Percentiles rank a stretch among this genome's conserved stretches.
These are phyloP conservation scores for Pyrus communis DNA, from an alignment of 306 rosid genomes.

Conservation along the genomic window DNA sequence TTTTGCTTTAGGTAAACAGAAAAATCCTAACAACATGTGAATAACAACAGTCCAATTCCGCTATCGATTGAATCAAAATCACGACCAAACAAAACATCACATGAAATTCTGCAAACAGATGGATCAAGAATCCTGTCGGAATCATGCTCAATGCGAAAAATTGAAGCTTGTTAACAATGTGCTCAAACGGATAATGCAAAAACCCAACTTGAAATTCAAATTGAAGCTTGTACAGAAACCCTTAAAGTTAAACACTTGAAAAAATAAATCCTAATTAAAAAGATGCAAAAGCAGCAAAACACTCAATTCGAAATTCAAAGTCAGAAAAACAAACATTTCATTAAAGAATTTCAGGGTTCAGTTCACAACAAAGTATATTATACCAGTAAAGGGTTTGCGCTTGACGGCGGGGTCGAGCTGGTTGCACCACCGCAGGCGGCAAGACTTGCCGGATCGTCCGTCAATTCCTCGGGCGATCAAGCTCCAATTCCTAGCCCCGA, in stretches of 20 bases:
- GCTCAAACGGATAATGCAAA: background rate
- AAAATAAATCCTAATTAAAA: background rate
- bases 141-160: background rate
- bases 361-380: background rate
- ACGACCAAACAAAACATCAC: background rate
- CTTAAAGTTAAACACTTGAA: background rate
- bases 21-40: background rate
- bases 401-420: slow-evolving; percentile 93
- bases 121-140: background rate
- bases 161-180: background rate
- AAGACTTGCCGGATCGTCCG: slow-evolving; percentile 93
- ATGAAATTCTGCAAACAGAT: background rate
- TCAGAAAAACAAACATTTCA: background rate
- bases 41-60: background rate
- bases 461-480: slow-evolving; percentile 83
- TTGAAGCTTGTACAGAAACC: background rate
- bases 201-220: background rate
- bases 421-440: slow-evolving; percentile 94
- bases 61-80: background rate
- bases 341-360: background rate
- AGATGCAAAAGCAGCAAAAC: background rate
- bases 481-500: slow-evolving; percentile 92
- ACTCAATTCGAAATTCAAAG: background rate
- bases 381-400: slow-evolving; percentile 90
- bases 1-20: background rate